These are phyloP conservation scores for Nothophoma quercina DNA, from an alignment of 2,329 filamentous ascomycete genomes.

Conservation along the genomic window DNA sequence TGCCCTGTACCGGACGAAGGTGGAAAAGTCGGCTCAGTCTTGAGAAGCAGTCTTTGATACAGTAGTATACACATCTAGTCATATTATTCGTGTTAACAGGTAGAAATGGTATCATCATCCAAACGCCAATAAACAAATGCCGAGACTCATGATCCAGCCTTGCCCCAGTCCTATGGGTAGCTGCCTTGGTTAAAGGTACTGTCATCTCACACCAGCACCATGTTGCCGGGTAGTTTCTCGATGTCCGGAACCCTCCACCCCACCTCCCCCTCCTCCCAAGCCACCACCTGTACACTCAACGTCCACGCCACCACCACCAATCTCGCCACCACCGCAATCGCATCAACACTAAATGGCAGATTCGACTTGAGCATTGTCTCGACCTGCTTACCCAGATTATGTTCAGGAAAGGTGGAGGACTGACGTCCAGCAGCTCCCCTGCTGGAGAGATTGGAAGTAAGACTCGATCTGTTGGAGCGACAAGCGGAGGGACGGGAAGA, in stretches of 20 bases:
- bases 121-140: neutral
- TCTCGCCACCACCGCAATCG: conserved; percentile 33
- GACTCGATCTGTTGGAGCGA: conserved; percentile 22
- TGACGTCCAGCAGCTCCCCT: neutral
- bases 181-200: too few relatives aligned
- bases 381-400: conserved; percentile 33
- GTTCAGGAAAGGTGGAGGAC: conserved; percentile 19
- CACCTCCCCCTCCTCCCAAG: conserved; percentile 30
- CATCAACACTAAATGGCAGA: conserved; percentile 35
- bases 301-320: conserved; percentile 46
- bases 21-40: too few relatives aligned
- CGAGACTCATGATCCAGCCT: too few relatives aligned
- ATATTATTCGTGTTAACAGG: neutral
- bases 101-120: conserved; percentile 10
- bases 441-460: neutral
- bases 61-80: neutral
- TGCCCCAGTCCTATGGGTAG: too few relatives aligned
- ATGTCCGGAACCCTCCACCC: conserved; percentile 27
- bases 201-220: conserved; percentile 13
- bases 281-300: conserved; percentile 34
- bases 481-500: neutral
- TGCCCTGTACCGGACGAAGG: too few relatives aligned
- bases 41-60: neutral
- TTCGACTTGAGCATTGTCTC: conserved; percentile 37
- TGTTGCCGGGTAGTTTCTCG: conserved; percentile 9